Evolutionary conservation across 2,329 filamentous ascomycete species (phyloP).

Genomic region (Penicillium brevicompactum): DNA sequence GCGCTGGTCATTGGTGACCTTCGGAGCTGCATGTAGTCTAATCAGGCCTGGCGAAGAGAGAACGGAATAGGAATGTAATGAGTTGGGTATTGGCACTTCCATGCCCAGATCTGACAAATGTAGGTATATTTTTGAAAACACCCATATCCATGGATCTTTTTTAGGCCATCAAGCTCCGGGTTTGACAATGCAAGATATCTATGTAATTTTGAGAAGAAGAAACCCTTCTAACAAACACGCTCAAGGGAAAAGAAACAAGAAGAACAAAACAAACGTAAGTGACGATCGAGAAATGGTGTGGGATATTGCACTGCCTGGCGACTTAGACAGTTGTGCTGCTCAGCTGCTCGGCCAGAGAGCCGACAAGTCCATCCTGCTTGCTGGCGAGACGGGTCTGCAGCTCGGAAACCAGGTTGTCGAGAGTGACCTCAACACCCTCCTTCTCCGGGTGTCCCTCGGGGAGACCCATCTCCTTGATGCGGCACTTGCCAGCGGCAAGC

Average conservation of each 20-base stretch:
- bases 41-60: neutral
- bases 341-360: constrained; percentile 26
- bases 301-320: neutral
- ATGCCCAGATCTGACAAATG: neutral
- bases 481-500: constrained; percentile 77
- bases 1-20: too few relatives aligned
- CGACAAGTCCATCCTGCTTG: constrained; percentile 22
- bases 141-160: constrained; percentile 1
- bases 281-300: constrained; percentile 15
- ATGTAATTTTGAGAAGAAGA: constrained; percentile 5
- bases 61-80: constrained; percentile 2
- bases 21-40: neutral
- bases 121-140: neutral
- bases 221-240: constrained; percentile 9
- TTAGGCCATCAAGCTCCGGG: constrained; percentile 3
- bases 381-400: constrained; percentile 26
- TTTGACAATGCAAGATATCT: constrained; percentile 13
- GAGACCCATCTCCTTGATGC: constrained; percentile 82
- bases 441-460: constrained; percentile 85
- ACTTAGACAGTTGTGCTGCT: constrained; percentile 23
- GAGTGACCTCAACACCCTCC: constrained; percentile 75
- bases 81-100: constrained; percentile 16
- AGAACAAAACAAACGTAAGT: neutral
- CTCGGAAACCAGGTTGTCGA: constrained; percentile 39
- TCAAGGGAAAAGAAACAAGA: constrained; percentile 3